Evolutionary conservation across 208 protist genomes (phyloP), one percentile per base, ranked within the genome.

Genomic region (Eutreptiella sp.): DNA sequence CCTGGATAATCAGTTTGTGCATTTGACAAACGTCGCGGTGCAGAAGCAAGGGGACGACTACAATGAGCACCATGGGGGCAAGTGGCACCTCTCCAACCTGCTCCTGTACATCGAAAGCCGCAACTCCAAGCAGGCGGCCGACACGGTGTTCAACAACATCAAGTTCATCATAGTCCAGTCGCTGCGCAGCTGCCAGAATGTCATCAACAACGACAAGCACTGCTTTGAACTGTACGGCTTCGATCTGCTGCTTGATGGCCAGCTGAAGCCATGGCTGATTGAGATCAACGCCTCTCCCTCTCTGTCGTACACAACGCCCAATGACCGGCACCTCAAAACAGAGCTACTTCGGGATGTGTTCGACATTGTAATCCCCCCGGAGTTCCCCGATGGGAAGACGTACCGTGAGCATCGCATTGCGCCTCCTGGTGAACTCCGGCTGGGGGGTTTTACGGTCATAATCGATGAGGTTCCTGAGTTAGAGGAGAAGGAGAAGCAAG

Each of bases 191-290:
- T 80, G 89, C 68, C 84, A 92, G 53, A 58, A 72, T 41, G 76
- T 93, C 2, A 89, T 97, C 46, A 93, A 92, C 55, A 93, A 94
- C 53, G 92, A 96, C 66, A 80, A 78, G 53, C 81, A 93, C 66
- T 96, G 85, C 60, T 98, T 97, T 78, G 95, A 98, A 69, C 62
- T 93, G 16, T 98, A 97, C 76, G 95, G 95, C 19, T 97, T 94
- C 57, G 95, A 98, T 72, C 78, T 98, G 4, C 75, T 98, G 21
- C 83, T 98, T 36, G 94, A 98, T 64, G 77, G 78, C n/a, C 52
- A 77, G 2, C 71, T 98, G 4, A 81, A 92, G 33, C 94, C 94
- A 3, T 96, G 95, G 79, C 69, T 98, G 0, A 89, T 98, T 53
- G 95, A 98, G 65, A 93, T 97, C 14, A 95, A 95, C 59, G 76